phyloP scores from a whole-genome alignment of 2,329 filamentous ascomycete genomes.

The Verticillium nubilum region DNA sequence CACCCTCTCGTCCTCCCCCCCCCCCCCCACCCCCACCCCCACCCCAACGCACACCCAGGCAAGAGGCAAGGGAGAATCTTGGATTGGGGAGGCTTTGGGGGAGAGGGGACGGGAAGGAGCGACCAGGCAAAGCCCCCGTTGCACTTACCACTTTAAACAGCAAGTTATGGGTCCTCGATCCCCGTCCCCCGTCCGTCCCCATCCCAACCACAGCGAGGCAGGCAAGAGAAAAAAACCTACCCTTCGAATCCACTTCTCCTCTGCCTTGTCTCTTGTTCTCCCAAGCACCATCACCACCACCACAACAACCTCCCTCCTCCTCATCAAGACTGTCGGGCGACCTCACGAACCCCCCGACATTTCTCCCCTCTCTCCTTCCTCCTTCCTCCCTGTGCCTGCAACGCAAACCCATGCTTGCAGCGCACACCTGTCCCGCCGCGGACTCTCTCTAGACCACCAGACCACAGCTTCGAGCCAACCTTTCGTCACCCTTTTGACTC shows the following conservation, averaged over 20 bases:
- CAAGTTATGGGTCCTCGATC: background rate
- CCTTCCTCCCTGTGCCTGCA: background rate
- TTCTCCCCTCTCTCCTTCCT: background rate
- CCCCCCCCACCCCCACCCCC: background rate
- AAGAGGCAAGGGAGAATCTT: slow-evolving; percentile 17
- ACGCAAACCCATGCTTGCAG: background rate
- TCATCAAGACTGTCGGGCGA: background rate
- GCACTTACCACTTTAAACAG: background rate
- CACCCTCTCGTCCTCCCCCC: background rate
- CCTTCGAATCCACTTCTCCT: slow-evolving; percentile 2
- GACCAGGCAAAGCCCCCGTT: background rate
- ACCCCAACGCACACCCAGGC: slow-evolving; percentile 1
- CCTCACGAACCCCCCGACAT: background rate
- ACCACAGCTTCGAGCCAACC: background rate
- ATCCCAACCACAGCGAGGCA: slow-evolving; percentile 1
- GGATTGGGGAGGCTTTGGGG: slow-evolving; percentile 24
- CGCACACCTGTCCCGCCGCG: background rate
- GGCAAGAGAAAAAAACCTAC: slow-evolving; percentile 2
- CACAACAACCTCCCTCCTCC: background rate
- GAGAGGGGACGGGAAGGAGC: background rate
- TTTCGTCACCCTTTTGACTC: background rate
- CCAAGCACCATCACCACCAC: slow-evolving; percentile 2
- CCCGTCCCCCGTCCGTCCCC: background rate
- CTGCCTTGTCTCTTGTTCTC: background rate
- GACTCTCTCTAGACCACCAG: background rate